Base-by-base conservation (phyloP, 139 green algal genomes). In the Eudorina sp. region DNA sequence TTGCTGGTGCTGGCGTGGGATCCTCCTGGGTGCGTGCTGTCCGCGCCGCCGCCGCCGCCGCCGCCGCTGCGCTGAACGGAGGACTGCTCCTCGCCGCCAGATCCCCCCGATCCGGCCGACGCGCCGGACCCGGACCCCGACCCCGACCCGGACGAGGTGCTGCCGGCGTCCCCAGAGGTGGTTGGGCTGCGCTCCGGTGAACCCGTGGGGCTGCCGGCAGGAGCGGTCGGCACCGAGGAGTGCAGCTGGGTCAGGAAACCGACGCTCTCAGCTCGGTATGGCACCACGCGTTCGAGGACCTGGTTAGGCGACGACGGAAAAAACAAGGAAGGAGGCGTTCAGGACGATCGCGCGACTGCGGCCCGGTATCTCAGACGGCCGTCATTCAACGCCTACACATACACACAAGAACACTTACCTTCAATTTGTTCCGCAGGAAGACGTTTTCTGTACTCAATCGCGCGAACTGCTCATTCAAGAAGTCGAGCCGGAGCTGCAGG, bases 251-350 rank as follows among this genome's bases (percentile, higher is more conserved):
- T 43, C 4, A 85, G 55, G 58, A 60, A 43, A 27, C 55, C 79
- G 0, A 58, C 58, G 27, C 79, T 75, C 41, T 85, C 58, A 43
- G 74, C 79, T 1, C 79, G 27, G 40, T 62, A 74, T n/a, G 79
- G 79, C 38, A 85, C 58, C 53, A 85, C 58, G 18, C 58, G 55
- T 41, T 85, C 79, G 25, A 85, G 58, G 0, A 85, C 58, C 79
- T 85, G 77, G 1, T n/a, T n/a, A n/a, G n/a, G n/a, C n/a, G n/a
- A n/a, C n/a, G n/a, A n/a, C n/a, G n/a, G n/a, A n/a, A n/a, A n/a
- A n/a, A n/a, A n/a, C n/a, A n/a, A n/a, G n/a, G n/a, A n/a, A n/a
- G n/a, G n/a, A n/a, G n/a, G n/a, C n/a, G n/a, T n/a, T n/a, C n/a
- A n/a, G n/a, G n/a, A n/a, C n/a, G n/a, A n/a, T n/a, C n/a, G n/a